Conservation (phyloP, 148 eudicot species). For the Chenopodium formosanum region DNA sequence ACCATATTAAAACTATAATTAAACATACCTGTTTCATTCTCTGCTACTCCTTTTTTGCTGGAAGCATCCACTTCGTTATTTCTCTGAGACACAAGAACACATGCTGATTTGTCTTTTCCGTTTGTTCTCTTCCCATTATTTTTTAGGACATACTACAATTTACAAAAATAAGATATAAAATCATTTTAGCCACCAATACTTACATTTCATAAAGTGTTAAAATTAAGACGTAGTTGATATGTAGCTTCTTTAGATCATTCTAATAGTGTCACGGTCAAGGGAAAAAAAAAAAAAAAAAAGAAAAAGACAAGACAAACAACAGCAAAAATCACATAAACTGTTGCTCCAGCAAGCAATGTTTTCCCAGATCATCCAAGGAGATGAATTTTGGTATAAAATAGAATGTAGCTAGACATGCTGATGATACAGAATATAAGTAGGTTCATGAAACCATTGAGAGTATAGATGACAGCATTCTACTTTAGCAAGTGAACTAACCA, state of each 20-base stretch:
- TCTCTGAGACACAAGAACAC: constrained; percentile 45
- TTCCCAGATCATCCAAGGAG: neutral
- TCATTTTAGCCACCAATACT: neutral
- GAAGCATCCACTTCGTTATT: constrained; percentile 43
- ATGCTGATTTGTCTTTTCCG: constrained; percentile 65
- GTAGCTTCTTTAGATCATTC: neutral
- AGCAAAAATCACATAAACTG: neutral
- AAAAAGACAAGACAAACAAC: neutral
- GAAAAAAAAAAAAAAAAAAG: neutral
- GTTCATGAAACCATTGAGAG: neutral
- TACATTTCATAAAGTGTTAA: neutral
- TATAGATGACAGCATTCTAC: neutral
- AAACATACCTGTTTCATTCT: constrained; percentile 52
- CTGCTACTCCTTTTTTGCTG: constrained; percentile 42
- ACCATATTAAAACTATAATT: constrained; percentile 1
- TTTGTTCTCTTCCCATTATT: constrained; percentile 50
- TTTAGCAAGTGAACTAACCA: neutral
- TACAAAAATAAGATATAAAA: constrained; percentile 5
- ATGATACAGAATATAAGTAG: neutral
- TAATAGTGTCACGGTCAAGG: neutral
- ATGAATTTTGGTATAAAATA: neutral
- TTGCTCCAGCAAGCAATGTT: neutral
- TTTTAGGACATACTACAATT: constrained; percentile 66
- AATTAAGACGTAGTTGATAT: neutral
- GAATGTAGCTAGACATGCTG: neutral